Evolutionary conservation across 306 rosid genomes (phyloP), one percentile per base, ranked within the genome.

Genomic region (Prosopis cineraria): DNA sequence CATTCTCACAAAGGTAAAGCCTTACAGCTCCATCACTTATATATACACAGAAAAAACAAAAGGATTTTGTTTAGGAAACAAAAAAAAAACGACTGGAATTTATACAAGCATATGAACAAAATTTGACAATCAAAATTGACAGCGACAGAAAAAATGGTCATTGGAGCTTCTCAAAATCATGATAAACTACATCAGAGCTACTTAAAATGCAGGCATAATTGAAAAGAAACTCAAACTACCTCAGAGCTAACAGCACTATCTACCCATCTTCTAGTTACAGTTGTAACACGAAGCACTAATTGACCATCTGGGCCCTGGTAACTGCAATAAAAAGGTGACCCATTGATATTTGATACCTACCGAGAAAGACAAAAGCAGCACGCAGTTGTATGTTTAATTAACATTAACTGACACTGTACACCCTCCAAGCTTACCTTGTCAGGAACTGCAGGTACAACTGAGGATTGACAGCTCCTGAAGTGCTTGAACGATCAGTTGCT

Each of bases 381-480:
- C 13, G 53, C 0, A 19, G 33, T 10, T 17, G 45, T 31, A 41
- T 3, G 66, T 41, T 24, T 17, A 39, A 52, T 25, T 20, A 7
- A 41, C 10, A 19, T n/a, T 24, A 34, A 25, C 62, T 14, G 27
- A 63, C 6, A 33, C 48, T 20, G 19, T 52, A 41, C 41, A 55
- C 45, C 79, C 25, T 68, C 78, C 59, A 29, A 43, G 83, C 60
- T 37, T 80, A 93, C 98, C 97, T 91, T 12, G 94, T 93, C 63
- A 93, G 81, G 79, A 93, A 93, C 82, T 93, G 98, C 84, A 93
- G 80, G 85, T 91, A 93, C 84, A 91, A 81, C 81, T 89, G 93
- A 22, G 94, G 97, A 77, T 93, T 89, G 64, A 80, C 81, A 78
- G 85, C 76, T 84, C 90, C 93, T 10, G 89, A 86, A 68, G 89